These are phyloP conservation scores for Cardamine chenopodiifolia DNA, from an alignment of 345 rosid genomes.

Conservation along the genomic window DNA sequence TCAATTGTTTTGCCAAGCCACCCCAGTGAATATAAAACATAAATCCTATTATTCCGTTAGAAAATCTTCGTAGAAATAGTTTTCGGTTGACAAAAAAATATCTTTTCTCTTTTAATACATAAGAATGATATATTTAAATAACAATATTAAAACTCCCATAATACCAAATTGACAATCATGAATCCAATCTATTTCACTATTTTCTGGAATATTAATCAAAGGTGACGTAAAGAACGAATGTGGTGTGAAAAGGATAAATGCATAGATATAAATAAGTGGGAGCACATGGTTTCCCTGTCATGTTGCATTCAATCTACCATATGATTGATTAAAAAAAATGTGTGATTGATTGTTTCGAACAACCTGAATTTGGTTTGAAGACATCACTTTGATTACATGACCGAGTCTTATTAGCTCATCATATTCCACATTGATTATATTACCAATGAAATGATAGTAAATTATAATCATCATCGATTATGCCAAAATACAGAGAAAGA, in stretches of 20 bases:
- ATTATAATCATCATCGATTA: too few species aligned
- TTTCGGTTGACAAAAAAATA: too few species aligned
- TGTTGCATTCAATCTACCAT: conserved; percentile 25
- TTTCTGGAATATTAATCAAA: neutral
- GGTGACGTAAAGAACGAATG: neutral
- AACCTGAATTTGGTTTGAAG: conserved; percentile 20
- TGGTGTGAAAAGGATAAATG: conserved; percentile 4
- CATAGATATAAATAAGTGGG: neutral
- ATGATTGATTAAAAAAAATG: conserved; percentile 10
- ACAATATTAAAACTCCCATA: neutral
- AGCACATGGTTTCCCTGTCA: conserved; percentile 26
- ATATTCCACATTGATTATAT: conserved; percentile 12
- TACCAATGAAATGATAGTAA: too few species aligned
- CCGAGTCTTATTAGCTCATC: conserved; percentile 25
- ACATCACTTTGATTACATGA: conserved; percentile 18
- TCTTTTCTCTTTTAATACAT: too few species aligned
- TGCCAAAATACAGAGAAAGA: too few species aligned
- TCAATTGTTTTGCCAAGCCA: too few species aligned
- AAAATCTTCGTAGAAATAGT: too few species aligned
- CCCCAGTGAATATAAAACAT: too few species aligned
- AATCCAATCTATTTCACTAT: neutral
- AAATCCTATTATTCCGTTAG: too few species aligned
- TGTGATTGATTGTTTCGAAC: conserved; percentile 24
- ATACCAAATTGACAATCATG: neutral
- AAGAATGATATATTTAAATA: too few species aligned